Base-by-base conservation (phyloP, 139 green algal species). In the Picocystis salinarum region DNA sequence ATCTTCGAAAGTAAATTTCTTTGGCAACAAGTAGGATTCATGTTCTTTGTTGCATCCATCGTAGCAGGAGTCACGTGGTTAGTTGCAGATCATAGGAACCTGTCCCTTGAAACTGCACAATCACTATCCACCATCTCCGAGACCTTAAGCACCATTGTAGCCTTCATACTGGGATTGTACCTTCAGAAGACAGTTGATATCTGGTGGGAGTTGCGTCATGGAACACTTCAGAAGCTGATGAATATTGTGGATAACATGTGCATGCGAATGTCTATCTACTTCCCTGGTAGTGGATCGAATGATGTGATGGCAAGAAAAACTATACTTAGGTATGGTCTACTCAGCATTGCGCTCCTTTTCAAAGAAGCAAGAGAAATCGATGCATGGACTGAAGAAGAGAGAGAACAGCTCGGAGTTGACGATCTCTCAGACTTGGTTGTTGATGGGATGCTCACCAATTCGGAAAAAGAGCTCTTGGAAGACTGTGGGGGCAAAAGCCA, bases 171-270 rank as follows among this genome's bases (percentile, higher is more conserved):
- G 36, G 36, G 36, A 7, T 28, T 7, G 7, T 44, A 20, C 36
- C 25, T 44, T 20, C 25, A 44, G 36, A 44, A 44, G 10, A 44
- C 36, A 23, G 26, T 44, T 20, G 36, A 44, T 10, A 44, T 44
- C 10, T 44, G 36, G 36, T 44, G 36, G 36, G 36, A 44, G 36
- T 20, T 44, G 20, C 25, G 36, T 20, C 36, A 44, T 20, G 7
- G 26, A 7, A 44, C 36, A 19, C 36, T 44, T 7, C 36, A 44
- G 10, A 7, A 44, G 36, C 36, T 44, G 7, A 44, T 44, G 36
- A 44, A 44, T 20, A 23, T 44, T 20, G 26, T 44, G 9, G 36
- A 19, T 10, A 23, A 44, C 10, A 44, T 44, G 36, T 44, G 36
- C 36, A 19, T 44, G 7, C 25, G 36, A 10, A 44, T 44, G 36